Evolutionary conservation across 805 yeast genomes (phyloP).

Genomic region (Wickerhamiella cacticola): DNA sequence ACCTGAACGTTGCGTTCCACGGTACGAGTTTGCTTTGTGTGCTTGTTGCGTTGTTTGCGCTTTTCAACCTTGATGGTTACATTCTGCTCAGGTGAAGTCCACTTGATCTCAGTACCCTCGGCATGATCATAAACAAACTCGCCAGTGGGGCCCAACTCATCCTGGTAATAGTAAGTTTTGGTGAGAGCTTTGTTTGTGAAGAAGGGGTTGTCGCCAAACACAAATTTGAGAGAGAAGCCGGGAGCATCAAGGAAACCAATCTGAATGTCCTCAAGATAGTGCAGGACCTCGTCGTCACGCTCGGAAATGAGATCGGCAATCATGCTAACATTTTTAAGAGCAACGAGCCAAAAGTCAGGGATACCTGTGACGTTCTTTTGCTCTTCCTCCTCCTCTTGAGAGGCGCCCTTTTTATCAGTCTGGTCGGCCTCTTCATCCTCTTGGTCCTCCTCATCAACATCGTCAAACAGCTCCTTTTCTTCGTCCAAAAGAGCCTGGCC

Average conservation of each 20-base stretch:
- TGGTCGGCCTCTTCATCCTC: conserved; percentile 24
- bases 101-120: conserved; percentile 73
- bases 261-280: conserved; percentile 53
- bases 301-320: conserved; percentile 78
- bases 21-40: conserved; percentile 91
- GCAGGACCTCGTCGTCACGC: conserved; percentile 76
- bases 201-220: conserved; percentile 62
- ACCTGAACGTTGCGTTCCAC: conserved; percentile 90
- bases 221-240: conserved; percentile 79
- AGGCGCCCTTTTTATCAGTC: conserved; percentile 25
- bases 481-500: conserved; percentile 63
- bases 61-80: conserved; percentile 80
- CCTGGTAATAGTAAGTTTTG: conserved; percentile 87
- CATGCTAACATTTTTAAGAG: conserved; percentile 72
- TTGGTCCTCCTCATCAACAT: conserved; percentile 34
- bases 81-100: conserved; percentile 70
- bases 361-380: conserved; percentile 48
- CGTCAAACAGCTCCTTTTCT: conserved; percentile 35
- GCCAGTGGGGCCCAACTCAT: conserved; percentile 86
- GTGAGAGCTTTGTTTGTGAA: conserved; percentile 61
- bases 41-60: conserved; percentile 93
- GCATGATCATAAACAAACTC: conserved; percentile 97
- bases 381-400: conserved; percentile 16
- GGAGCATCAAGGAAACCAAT: conserved; percentile 69
- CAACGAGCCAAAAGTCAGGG: conserved; percentile 95